Evolutionary conservation across 2,329 filamentous ascomycete species (phyloP).

Genomic region (Fusarium redolens): DNA sequence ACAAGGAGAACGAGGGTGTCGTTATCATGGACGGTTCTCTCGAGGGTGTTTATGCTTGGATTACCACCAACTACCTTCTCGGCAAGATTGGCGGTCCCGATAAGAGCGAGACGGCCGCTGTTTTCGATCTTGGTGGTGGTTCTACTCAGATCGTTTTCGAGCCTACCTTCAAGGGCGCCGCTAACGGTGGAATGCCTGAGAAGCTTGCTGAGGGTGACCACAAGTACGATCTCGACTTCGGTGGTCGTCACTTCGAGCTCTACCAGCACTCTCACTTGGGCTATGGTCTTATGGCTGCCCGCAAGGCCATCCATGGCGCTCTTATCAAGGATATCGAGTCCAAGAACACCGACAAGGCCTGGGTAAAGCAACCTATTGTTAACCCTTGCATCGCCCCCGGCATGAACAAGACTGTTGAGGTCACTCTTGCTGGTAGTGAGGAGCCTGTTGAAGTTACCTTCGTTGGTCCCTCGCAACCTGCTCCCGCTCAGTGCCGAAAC

Average conservation of each 20-base stretch:
- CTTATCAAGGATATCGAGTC: slow-evolving; percentile 76
- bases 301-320: slow-evolving; percentile 82
- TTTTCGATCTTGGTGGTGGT: slow-evolving; percentile 96
- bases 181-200: slow-evolving; percentile 83
- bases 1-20: slow-evolving; percentile 85
- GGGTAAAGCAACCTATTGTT: slow-evolving; percentile 76
- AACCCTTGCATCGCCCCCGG: slow-evolving; percentile 91
- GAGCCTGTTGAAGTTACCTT: slow-evolving; percentile 78
- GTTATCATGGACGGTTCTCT: slow-evolving; percentile 98
- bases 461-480: slow-evolving; percentile 80
- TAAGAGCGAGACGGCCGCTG: slow-evolving; percentile 88
- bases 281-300: slow-evolving; percentile 95
- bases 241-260: slow-evolving; percentile 88
- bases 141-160: slow-evolving; percentile 99
- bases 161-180: slow-evolving; percentile 84
- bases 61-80: slow-evolving; percentile 97
- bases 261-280: slow-evolving; percentile 99
- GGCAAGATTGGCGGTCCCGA: slow-evolving; percentile 97
- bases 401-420: slow-evolving; percentile 77
- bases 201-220: slow-evolving; percentile 90
- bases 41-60: slow-evolving; percentile 98
- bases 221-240: slow-evolving; percentile 93
- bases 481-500: slow-evolving; percentile 87
- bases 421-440: slow-evolving; percentile 74
- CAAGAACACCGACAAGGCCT: slow-evolving; percentile 70